Conservation (phyloP, 2,329 filamentous ascomycete genomes). For the Aspergillus jensenii region DNA sequence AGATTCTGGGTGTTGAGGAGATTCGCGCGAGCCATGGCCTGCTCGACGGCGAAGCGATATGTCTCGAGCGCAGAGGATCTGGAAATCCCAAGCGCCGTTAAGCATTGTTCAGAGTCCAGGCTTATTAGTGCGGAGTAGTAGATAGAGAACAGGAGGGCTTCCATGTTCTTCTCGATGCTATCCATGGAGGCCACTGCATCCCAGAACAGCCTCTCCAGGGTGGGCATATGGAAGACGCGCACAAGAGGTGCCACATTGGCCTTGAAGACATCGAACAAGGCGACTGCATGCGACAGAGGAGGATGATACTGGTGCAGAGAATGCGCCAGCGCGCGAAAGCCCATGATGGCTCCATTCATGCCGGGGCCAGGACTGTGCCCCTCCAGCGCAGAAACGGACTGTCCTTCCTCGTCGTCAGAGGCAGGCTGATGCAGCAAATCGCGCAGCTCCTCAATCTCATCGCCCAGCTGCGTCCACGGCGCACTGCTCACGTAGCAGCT, state of each 20-base stretch:
- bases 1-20: conserved; percentile 59
- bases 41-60: conserved; percentile 60
- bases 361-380: conserved; percentile 55
- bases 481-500: conserved; percentile 63
- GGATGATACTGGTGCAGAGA: conserved; percentile 56
- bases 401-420: conserved; percentile 20
- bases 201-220: conserved; percentile 47
- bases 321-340: conserved; percentile 53
- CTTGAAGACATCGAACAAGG: conserved; percentile 18
- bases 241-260: conserved; percentile 52
- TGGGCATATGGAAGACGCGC: conserved; percentile 57
- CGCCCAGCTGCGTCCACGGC: conserved; percentile 61
- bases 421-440: conserved; percentile 51
- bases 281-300: conserved; percentile 12
- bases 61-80: conserved; percentile 46
- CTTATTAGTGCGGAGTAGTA: conserved; percentile 59
- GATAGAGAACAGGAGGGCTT: conserved; percentile 58
- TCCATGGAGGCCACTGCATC: conserved; percentile 48
- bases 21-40: conserved; percentile 59
- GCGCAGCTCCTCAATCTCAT: conserved; percentile 61
- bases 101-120: conserved; percentile 49
- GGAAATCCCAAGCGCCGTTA: conserved; percentile 45
- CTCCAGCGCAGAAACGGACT: conserved; percentile 40
- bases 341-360: conserved; percentile 37
- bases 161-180: conserved; percentile 50